Evolutionary conservation across 805 yeast species (phyloP), one percentile per base, ranked within the genome.

Genomic region (Pichia cephalocereana): DNA sequence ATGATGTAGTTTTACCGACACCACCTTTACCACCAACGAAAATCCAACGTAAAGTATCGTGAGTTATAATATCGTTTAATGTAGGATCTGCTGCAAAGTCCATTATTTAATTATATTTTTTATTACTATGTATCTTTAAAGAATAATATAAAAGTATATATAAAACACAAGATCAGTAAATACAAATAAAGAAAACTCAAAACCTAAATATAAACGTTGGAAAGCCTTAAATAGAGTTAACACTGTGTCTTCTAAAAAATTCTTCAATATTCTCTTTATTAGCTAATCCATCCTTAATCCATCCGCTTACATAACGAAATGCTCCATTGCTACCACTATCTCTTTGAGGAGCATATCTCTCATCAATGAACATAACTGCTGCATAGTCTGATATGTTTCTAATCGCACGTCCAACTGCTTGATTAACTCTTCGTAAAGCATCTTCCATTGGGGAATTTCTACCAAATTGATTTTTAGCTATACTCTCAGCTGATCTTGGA

Each of bases 11-110:
- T 66, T 93, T 93, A 60, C 99, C 99, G 30, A 93, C 99, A 69
- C 99, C 99, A 66, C 99, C 99, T 72, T 93, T 93, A 57, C 99
- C 99, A 56, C 99, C 99, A 41, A 91, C 98, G 61, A 93, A 93
- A 54, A 93, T 83, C 99, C 99, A 93, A 62, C 86, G 86, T 62
- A 93, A 77, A 12, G 84, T 67, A 28, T 83, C 86, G 52, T 77
- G 81, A 30, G 68, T 55, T 46, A 85, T 70, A 46, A 86, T 69
- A 17, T 86, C 81, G 57, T 79, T 78, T 54, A 86, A 73, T 40
- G 83, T 81, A 53, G 91, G 88, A 55, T 83, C 91, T 37, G 80
- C 76, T 53, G 75, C 77, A 50, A 80, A 74, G 53, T 82, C 86
- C 37, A 34, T 34, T 34, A 8, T 15, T 23, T 23, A 23, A 4